Percentiles rank a stretch among this genome's conserved stretches.
Conservation (phyloP, 139 green algal genomes). For the Chlorella sp. region DNA sequence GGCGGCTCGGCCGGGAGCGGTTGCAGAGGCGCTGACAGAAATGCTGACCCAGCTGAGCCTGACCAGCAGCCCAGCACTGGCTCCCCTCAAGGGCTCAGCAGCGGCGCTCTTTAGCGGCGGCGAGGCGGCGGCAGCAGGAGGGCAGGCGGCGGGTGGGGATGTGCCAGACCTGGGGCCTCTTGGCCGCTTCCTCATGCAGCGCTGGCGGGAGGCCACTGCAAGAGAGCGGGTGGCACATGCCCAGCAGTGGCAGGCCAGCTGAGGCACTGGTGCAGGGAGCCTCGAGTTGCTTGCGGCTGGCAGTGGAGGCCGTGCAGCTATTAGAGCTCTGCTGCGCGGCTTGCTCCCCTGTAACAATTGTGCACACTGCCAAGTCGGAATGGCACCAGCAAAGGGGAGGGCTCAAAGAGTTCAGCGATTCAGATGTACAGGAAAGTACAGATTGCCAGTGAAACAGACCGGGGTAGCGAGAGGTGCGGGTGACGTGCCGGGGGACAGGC, state of each 20-base stretch:
- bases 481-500: too few relatives aligned
- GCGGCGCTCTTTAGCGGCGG: background rate
- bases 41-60: constrained; percentile 39
- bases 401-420: too few relatives aligned
- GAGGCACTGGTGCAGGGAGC: background rate
- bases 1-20: constrained; percentile 18
- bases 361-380: too few relatives aligned
- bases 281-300: too few relatives aligned
- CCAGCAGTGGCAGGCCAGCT: constrained; percentile 32
- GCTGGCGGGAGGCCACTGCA: constrained; percentile 60
- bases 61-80: constrained; percentile 39
- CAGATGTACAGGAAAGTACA: too few relatives aligned
- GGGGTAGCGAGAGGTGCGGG: too few relatives aligned
- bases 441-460: too few relatives aligned
- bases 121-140: background rate
- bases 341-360: too few relatives aligned
- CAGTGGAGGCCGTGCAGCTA: too few relatives aligned
- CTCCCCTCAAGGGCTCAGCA: constrained; percentile 40
- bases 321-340: too few relatives aligned
- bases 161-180: constrained; percentile 50
- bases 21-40: constrained; percentile 27
- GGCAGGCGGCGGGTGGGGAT: background rate
- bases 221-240: constrained; percentile 12
- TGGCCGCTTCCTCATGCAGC: constrained; percentile 59
- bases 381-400: too few relatives aligned